Base-by-base conservation (phyloP, 176 grass and related monocot species). In the Eragrostis curvula region DNA sequence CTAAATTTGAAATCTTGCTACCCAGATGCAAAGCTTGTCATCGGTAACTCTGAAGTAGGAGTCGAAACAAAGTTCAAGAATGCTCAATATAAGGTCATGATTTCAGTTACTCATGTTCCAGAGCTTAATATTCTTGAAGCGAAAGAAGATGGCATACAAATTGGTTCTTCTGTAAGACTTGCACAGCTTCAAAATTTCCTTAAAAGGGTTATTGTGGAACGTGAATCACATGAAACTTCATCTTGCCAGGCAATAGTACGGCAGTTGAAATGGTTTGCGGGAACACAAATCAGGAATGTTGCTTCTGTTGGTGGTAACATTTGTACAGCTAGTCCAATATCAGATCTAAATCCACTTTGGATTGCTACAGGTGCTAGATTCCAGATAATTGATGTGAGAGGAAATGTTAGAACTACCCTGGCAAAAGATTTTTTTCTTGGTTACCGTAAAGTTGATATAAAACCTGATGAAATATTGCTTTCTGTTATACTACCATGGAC, bases 321-420 rank as follows among this genome's bases (percentile, higher is more conserved):
- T 83, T 98, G 96, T 78, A 98, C 96, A 71, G 96, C 96, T 84
- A 98, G 96, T 89, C 96, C 96, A 79, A 98, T 98, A 87, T 98
- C 96, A 71, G 96, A 98, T 75, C 82, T 98, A 70, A 98, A 98
- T 84, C 96, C 96, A 81, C 90, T 98, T 79, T 98, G 96, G 96
- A 98, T 98, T 79, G 90, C 86, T 69, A 62, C 84, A 81, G 79
- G 90, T 71, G 92, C 96, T 74, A 91, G 71, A 75, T 95, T 98
- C 32, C 88, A 84, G 83, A 85, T 95, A 79, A 89, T 98, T 42
- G 84, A 95, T 70, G 85, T 67, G 36, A 84, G 86, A 61, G 85
- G 73, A 65, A 98, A 89, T 91, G 45, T 90, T 65, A 89, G 92
- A 64, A 93, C 83, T 72, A 82, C 73, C 42, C 74, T 49, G 51